Evolutionary conservation across 306 rosid genomes (phyloP), one percentile per base, ranked within the genome.

Genomic region (Vicia faba): DNA sequence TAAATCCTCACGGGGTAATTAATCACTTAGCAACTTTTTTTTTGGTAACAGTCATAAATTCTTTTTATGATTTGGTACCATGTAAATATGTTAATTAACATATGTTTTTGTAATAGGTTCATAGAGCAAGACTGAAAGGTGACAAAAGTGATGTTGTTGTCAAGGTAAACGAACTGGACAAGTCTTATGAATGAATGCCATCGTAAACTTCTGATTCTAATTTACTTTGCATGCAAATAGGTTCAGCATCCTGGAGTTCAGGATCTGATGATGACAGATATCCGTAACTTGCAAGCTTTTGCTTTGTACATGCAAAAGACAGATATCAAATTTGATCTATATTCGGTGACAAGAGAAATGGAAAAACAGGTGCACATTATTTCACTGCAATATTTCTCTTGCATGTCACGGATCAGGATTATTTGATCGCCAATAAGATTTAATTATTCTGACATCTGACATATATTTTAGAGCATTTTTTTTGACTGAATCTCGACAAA

Each of bases 211-310:
- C 77, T 79, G 71, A 71, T 58, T 71, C 73, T 71, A 44, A 59
- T 45, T 85, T 43, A 63, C 66, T 38, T 79, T 71, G 58, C 68
- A 31, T 58, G 57, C 76, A 40, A 68, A 68, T 74, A 93, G 99
- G 99, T 93, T 74, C 99, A 93, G 74, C 99, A 93, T 85, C 99
- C 97, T 33, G 97, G 99, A 88, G 75, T 88, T 64, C 96, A 93
- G 84, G 92, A 93, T 61, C 82, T 93, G 72, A 93, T 93, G 99
- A 93, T 93, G 99, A 93, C 96, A 3, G 99, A 93, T 82, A 86
- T 93, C 76, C 92, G 63, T 58, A 93, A 93, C 80, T 61, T 93
- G 82, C 96, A 93, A 88, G 95, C 96, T 14, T 90, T 93, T 62
- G 99, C 97, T 48, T 70, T 88, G 26, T 93, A 75, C 82, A 83